Evolutionary conservation across 202 grass and related monocot genomes (phyloP).

Genomic region (Hordeum pubiflorum): DNA sequence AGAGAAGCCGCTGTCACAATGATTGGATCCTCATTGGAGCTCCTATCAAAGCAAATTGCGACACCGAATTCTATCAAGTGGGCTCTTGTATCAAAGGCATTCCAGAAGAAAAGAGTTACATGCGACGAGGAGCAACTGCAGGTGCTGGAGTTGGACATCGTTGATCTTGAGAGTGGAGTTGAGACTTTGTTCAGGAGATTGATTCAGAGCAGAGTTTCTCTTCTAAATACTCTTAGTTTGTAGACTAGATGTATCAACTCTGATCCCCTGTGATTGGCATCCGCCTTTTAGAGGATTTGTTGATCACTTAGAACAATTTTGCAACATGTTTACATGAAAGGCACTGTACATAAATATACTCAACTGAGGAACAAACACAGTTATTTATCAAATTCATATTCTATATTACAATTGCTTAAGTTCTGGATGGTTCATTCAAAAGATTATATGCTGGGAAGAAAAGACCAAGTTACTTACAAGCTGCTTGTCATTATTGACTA

Average conservation of each 20-base stretch:
- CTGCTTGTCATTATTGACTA: neutral
- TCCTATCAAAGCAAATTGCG: neutral
- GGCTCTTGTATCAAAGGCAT: constrained; percentile 35
- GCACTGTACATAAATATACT: constrained; percentile 20
- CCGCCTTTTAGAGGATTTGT: constrained; percentile 23
- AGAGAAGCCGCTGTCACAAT: constrained; percentile 28
- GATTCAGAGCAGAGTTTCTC: constrained; percentile 48
- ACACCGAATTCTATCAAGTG: constrained; percentile 33
- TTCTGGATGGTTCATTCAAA: neutral
- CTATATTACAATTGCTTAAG: neutral
- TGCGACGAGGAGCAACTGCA: constrained; percentile 16
- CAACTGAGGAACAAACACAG: neutral
- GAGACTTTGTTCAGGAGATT: constrained; percentile 38
- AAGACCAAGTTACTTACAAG: neutral
- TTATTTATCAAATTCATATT: neutral
- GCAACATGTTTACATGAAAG: constrained; percentile 21
- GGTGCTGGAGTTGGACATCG: constrained; percentile 9
- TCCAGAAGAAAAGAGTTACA: constrained; percentile 6
- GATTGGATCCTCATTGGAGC: constrained; percentile 20
- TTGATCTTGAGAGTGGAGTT: constrained; percentile 36
- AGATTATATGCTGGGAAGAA: neutral
- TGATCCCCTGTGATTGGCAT: constrained; percentile 10
- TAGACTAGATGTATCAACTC: constrained; percentile 18
- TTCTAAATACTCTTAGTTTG: constrained; percentile 54
- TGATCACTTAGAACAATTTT: constrained; percentile 12